Conservation (phyloP, 495 filamentous ascomycete genomes). For the Trichocladium uniseriatum region DNA sequence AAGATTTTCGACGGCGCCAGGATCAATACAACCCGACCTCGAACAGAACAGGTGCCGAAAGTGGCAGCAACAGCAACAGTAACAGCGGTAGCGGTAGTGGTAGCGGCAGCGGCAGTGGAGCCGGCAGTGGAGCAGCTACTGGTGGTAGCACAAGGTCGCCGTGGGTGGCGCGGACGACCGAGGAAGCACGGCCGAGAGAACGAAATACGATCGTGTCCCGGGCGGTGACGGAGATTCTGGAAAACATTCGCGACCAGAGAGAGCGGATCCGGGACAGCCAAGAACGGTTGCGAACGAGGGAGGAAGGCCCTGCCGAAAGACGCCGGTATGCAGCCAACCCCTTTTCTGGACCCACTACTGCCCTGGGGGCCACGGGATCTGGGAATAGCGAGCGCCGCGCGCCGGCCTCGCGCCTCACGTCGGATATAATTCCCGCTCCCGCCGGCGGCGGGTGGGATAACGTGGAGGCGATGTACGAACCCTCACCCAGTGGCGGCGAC, state of each 20-base stretch:
- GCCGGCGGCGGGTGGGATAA: constrained; percentile 12
- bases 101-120: neutral
- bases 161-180: constrained; percentile 3
- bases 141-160: constrained; percentile 2
- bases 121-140: constrained; percentile 3
- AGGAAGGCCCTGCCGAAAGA: constrained; percentile 11
- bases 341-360: constrained; percentile 1
- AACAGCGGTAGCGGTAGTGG: neutral
- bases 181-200: constrained; percentile 10
- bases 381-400: constrained; percentile 4
- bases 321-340: constrained; percentile 17
- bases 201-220: constrained; percentile 18
- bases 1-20: constrained; percentile 37
- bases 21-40: constrained; percentile 20
- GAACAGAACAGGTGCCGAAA: constrained; percentile 7
- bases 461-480: constrained; percentile 21
- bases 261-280: constrained; percentile 16
- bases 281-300: constrained; percentile 14
- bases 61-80: constrained; percentile 1
- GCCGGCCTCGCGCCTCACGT: constrained; percentile 11
- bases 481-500: constrained; percentile 1
- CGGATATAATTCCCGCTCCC: constrained; percentile 6
- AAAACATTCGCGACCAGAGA: constrained; percentile 21
- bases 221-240: constrained; percentile 19
- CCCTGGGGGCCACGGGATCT: neutral